Evolutionary conservation across 2,329 filamentous ascomycete genomes (phyloP).

Genomic region (Fusarium ambrosium): DNA sequence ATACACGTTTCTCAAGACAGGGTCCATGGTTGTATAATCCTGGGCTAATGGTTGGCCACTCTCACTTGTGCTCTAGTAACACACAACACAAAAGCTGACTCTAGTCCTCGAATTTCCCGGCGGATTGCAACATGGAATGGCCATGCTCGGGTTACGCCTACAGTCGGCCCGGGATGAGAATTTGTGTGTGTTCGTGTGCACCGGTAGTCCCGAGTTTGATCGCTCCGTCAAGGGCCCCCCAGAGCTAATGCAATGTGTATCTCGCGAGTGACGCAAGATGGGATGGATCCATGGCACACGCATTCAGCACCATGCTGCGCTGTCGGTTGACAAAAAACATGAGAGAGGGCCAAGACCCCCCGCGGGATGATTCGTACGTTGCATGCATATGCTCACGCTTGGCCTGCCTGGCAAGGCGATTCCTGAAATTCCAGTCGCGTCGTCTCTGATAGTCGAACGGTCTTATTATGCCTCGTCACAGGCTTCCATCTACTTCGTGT

Average conservation of each 20-base stretch:
- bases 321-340: neutral
- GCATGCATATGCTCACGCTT: constrained; percentile 21
- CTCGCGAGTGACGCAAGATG: neutral
- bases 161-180: constrained; percentile 29
- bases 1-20: neutral
- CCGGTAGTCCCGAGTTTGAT: constrained; percentile 21
- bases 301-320: constrained; percentile 2
- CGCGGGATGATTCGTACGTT: constrained; percentile 7
- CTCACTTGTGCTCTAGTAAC: neutral
- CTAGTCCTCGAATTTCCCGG: constrained; percentile 12
- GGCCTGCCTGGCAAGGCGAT: constrained; percentile 28
- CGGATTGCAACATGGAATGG: neutral
- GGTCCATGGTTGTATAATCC: neutral
- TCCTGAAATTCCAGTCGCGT: constrained; percentile 26
- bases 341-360: constrained; percentile 1
- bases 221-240: neutral
- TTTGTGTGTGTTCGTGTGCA: constrained; percentile 6
- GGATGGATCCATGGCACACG: neutral
- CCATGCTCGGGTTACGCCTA: constrained; percentile 3
- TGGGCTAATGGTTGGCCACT: neutral
- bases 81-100: neutral
- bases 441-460: neutral
- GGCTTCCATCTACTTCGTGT: neutral
- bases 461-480: neutral
- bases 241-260: constrained; percentile 8